Evolutionary conservation across 169 alveolate genomes (phyloP), one percentile per base, ranked within the genome.

Genomic region (Theileria sp.): DNA sequence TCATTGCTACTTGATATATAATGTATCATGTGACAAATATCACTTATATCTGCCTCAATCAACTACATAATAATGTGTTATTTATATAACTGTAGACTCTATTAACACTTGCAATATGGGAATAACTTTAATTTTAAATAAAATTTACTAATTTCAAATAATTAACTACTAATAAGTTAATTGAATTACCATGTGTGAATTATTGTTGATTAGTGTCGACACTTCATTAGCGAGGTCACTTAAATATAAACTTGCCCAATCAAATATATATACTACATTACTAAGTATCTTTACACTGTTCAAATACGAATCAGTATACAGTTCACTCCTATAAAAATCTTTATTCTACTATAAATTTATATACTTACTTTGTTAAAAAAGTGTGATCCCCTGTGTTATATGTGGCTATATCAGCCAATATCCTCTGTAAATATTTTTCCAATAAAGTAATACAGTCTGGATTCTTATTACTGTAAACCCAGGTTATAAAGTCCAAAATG

Each of bases 401-500:
- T 23, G 38, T 25, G 13, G 79, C 23, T 0, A 82, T 26, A 26
- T 82, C 86, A 9, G 88, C 38, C 60, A 76, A n/a, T 25, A 76
- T 65, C 23, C 81, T 56, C 38, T 82, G 86, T 34, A 66, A 54
- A 75, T 82, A 82, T 32, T 60, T 17, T 58, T 54, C 50, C 81
- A 82, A n/a, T 23, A 60, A 71, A 10, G 78, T 75, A 4, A 82
- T 64, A 13, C 69, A 75, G 44, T 82, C 88, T 7, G 88, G 83
- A 3, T 78, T 68, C 38, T 82, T 82, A 10, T 79, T 79, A 44
- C 75, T 34, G 58, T 71, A 82, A 21, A 82, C 58, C 79, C 68
- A 61, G 10, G 77, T 54, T 44, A 77, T 30, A 21, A 79, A 71
- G 76, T 75, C 79, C 10, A 82, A 36, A 54, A 82, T 78, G 51